Conservation (phyloP, 768 basidiomycete genomes). For the Podaxis pistillaris region DNA sequence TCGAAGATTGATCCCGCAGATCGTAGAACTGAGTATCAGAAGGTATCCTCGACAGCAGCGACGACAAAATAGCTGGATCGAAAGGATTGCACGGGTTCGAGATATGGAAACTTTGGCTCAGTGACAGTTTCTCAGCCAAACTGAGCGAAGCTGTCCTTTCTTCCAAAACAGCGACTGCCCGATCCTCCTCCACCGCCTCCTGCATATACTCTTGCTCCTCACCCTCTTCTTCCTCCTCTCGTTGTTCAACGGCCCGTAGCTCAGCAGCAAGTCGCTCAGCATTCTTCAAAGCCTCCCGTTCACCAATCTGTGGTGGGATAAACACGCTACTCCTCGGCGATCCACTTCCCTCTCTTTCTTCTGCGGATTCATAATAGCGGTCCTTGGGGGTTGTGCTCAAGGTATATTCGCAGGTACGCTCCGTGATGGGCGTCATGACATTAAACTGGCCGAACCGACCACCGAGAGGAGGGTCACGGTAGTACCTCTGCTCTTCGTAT, state of each 20-base stretch:
- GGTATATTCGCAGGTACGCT: conserved; percentile 85
- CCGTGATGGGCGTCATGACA: conserved; percentile 97
- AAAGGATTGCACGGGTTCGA: conserved; percentile 90
- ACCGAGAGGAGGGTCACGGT: conserved; percentile 56
- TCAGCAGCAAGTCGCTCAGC: conserved; percentile 56
- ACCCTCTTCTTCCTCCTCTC: conserved; percentile 30
- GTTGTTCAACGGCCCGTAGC: conserved; percentile 34
- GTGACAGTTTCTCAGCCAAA: conserved; percentile 59
- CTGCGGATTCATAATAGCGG: conserved; percentile 19
- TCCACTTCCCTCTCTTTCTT: conserved; percentile 24
- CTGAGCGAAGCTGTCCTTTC: conserved; percentile 65
- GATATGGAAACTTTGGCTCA: conserved; percentile 64
- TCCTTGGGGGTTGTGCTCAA: conserved; percentile 57
- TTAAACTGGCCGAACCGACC: conserved; percentile 81
- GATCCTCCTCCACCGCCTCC: conserved; percentile 19
- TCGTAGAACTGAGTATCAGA: conserved; percentile 63
- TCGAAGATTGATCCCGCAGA: conserved; percentile 49
- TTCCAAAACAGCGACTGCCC: conserved; percentile 38
- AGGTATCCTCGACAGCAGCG: conserved; percentile 62
- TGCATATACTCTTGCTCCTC: conserved; percentile 23
- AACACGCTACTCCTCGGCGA: conserved; percentile 24
- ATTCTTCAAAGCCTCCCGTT: conserved; percentile 47
- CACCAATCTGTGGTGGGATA: conserved; percentile 32
- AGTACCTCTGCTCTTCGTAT: conserved; percentile 39
- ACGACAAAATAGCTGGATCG: conserved; percentile 59